Evolutionary conservation across 371 early-diverging fungal genomes (phyloP), one percentile per base, ranked within the genome.

Genomic region (Amoeboaphelidium protococcarum): DNA sequence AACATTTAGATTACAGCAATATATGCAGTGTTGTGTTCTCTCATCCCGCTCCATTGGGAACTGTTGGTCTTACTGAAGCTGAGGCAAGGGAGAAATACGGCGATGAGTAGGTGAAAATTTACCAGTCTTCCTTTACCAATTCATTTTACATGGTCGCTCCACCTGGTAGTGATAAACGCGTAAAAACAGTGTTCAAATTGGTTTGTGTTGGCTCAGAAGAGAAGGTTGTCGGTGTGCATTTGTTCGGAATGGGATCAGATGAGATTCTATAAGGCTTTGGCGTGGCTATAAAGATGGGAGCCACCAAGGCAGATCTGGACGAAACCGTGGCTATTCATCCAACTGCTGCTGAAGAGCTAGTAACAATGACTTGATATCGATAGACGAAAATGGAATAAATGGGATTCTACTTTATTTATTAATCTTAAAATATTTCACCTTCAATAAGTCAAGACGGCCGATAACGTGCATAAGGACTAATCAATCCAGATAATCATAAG

Each of bases 261-360:
- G 96, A 94, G 65, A 88, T 91, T 51, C 64, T 95, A 53, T 92
- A 96, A 72, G 89, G 88, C 24, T 94, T 94, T 58, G 60, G 66
- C 0, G 71, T 31, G n/a, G 26, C 50, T 44, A 16, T 51, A n/a
- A 27, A 50, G 27, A 83, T 81, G 80, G 86, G 88, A 3, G 89
- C 94, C n/a, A 88, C 88, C 50, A 92, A 90, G 65, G 73, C 68
- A 13, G 89, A 95, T 57, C 81, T 97, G 59, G 88, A 90, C 60
- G 73, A 60, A 56, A 80, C 80, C 43, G 89, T 97, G 26, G 94
- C 94, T n/a, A 88, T 95, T 50, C 97, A 97, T 59, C 97, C 97
- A 22, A 92, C 94, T n/a, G 83, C 87, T 48, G 75, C 80, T 13
- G 97, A 97, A 58, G 97, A 74, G 54, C 43, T 74, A n/a, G 69